These are phyloP conservation scores for Naganishia cerealis DNA, from an alignment of 1,284 basidiomycete genomes.

Conservation along the genomic window DNA sequence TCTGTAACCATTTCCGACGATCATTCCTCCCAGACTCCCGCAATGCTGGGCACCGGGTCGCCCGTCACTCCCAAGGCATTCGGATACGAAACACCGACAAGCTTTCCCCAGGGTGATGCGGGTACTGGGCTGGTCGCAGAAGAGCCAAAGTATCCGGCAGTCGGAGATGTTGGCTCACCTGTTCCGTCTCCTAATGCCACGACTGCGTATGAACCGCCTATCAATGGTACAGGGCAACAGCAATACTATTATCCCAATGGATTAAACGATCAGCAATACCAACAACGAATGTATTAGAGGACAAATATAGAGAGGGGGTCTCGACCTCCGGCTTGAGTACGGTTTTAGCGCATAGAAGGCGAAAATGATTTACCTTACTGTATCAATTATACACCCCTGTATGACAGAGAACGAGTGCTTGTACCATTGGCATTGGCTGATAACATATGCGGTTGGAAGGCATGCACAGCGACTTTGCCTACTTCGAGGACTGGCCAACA, in stretches of 20 bases:
- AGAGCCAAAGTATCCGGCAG: neutral
- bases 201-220: slow-evolving; percentile 4
- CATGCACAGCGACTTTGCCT: too few relatives aligned
- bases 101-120: slow-evolving; percentile 1
- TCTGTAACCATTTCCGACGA: slow-evolving; percentile 42
- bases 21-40: slow-evolving; percentile 39
- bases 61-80: slow-evolving; percentile 19
- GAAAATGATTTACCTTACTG: neutral
- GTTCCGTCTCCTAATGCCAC: neutral
- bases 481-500: too few relatives aligned
- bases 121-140: neutral
- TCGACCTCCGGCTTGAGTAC: neutral
- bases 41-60: slow-evolving; percentile 33
- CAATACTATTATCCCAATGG: slow-evolving; percentile 27
- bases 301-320: neutral
- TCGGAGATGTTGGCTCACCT: neutral
- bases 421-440: too few relatives aligned
- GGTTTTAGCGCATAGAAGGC: neutral
- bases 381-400: slow-evolving; percentile 1
- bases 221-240: slow-evolving; percentile 19
- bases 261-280: slow-evolving; percentile 21
- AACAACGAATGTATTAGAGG: slow-evolving; percentile 18
- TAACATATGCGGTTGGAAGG: too few relatives aligned
- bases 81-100: slow-evolving; percentile 16
- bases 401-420: neutral